Conservation (phyloP, 2,329 filamentous ascomycete genomes). For the Ilyonectria sp. region DNA sequence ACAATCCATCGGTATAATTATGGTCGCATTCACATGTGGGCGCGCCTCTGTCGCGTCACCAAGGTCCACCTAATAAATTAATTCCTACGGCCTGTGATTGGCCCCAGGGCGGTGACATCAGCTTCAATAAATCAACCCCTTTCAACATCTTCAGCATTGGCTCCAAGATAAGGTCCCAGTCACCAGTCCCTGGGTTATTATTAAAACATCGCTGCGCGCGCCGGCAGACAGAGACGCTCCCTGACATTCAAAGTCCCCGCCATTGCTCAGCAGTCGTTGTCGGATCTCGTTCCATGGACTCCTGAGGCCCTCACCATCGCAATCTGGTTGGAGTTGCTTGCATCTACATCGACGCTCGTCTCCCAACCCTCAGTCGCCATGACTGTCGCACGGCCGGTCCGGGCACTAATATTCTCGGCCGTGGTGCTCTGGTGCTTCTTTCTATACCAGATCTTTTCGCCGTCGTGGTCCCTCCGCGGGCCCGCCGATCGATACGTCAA, state of each 20-base stretch:
- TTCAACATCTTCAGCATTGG: conserved; percentile 30
- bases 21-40: conserved; percentile 22
- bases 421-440: conserved; percentile 84
- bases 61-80: conserved; percentile 33
- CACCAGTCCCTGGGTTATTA: conserved; percentile 1
- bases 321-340: conserved; percentile 18
- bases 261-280: background rate
- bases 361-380: conserved; percentile 63
- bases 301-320: conserved; percentile 26
- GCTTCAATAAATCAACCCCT: conserved; percentile 42
- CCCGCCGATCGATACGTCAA: conserved; percentile 63
- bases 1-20: background rate
- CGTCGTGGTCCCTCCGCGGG: conserved; percentile 63
- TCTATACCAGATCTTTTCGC: conserved; percentile 80
- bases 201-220: background rate
- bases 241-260: background rate
- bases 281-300: conserved; percentile 35
- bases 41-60: conserved; percentile 45
- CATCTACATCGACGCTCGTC: conserved; percentile 12
- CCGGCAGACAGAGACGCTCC: background rate
- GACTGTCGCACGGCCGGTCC: conserved; percentile 88
- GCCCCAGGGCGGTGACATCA: conserved; percentile 38
- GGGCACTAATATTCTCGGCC: conserved; percentile 81
- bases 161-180: conserved; percentile 1
- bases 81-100: conserved; percentile 37